Evolutionary conservation across 2,329 filamentous ascomycete genomes (phyloP).

Genomic region (Colletotrichum sp.): DNA sequence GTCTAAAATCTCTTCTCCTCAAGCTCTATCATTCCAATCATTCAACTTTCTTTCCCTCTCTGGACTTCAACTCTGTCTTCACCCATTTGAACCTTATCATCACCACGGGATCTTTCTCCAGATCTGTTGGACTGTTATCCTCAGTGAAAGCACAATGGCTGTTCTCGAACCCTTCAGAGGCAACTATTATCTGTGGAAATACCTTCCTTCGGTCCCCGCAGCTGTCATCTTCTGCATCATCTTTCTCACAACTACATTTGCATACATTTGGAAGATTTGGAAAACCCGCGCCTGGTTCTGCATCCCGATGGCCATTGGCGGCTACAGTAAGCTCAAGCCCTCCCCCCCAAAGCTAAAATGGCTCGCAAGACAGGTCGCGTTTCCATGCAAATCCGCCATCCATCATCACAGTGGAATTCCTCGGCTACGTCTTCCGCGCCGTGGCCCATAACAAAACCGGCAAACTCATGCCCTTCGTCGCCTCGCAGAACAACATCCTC

Average conservation of each 20-base stretch:
- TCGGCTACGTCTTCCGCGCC: conserved; percentile 34
- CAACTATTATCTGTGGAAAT: conserved; percentile 33
- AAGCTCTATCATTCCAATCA: neutral
- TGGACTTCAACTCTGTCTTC: neutral
- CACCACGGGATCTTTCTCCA: neutral
- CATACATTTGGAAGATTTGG: conserved; percentile 34
- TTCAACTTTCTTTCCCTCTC: neutral
- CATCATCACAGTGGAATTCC: conserved; percentile 34
- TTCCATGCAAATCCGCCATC: neutral
- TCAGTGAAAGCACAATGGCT: neutral
- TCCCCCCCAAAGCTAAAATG: neutral
- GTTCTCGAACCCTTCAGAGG: conserved; percentile 23
- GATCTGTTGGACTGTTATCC: neutral
- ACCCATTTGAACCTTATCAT: neutral
- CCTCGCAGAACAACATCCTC: conserved; percentile 34
- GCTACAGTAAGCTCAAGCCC: conserved; percentile 35
- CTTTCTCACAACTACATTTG: conserved; percentile 38
- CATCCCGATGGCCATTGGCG: conserved; percentile 42
- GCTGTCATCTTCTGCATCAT: conserved; percentile 45
- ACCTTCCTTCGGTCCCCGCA: conserved; percentile 42
- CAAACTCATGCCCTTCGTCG: conserved; percentile 29
- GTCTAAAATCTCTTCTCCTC: neutral
- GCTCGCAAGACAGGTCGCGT: neutral
- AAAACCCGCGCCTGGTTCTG: conserved; percentile 48
- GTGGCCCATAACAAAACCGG: conserved; percentile 25